Evolutionary conservation across 2,329 filamentous ascomycete genomes (phyloP).

Genomic region (Fusarium redolens): DNA sequence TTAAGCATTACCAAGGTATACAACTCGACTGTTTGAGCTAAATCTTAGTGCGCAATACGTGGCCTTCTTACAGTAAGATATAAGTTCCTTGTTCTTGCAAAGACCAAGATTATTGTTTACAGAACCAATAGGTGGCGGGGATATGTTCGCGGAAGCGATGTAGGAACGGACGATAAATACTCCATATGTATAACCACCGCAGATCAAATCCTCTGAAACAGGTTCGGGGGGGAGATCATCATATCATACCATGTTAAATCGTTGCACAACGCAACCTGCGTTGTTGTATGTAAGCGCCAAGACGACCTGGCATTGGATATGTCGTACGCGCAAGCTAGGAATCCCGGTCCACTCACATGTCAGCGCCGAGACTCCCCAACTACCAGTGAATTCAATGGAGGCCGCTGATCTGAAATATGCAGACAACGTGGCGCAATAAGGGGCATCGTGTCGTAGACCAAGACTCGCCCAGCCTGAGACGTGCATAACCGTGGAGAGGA

Average conservation of each 20-base stretch:
- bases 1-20: not conserved
- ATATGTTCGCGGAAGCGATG: not conserved
- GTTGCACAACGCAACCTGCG: not conserved
- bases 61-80: too few relatives aligned
- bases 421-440: constrained; percentile 13
- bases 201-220: not conserved
- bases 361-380: constrained; percentile 4
- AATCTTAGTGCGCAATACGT: not conserved
- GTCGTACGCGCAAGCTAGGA: constrained; percentile 10
- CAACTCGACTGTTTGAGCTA: not conserved
- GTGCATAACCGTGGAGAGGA: constrained; percentile 1
- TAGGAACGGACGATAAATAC: not conserved
- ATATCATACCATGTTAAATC: not conserved
- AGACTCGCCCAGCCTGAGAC: constrained; percentile 7
- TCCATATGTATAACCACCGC: rapidly evolving
- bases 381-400: not conserved
- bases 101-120: not conserved
- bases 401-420: not conserved
- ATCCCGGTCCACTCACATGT: constrained; percentile 8
- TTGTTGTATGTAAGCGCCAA: not conserved
- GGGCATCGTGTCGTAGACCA: not conserved
- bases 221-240: rapidly evolving
- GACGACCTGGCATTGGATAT: constrained; percentile 3
- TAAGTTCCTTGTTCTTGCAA: too few relatives aligned
- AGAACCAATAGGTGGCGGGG: not conserved